Base-by-base conservation (phyloP, 306 rosid genomes). In the Chamaecrista fasciculata region DNA sequence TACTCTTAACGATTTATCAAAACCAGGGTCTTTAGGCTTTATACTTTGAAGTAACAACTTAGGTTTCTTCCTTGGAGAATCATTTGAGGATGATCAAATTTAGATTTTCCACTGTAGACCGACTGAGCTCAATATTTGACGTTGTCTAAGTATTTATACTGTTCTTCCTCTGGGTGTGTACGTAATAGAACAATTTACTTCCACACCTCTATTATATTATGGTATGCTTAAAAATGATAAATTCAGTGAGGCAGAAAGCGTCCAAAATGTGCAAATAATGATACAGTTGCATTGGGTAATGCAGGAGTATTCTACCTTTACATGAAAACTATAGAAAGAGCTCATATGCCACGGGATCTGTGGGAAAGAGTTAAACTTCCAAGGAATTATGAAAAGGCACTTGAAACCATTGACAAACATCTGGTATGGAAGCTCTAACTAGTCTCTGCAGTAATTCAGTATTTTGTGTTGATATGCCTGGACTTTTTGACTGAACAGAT, bases 351-450 rank as follows among this genome's bases (percentile, higher is more conserved):
- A 2, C 90, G 84, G 63, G 79, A 94, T 58, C 73, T 93, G 71
- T 94, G 97, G 98, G 97, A 94, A 75, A 94, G 95, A 77, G 89
- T 90, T 55, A 90, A 93, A 91, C 82, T 94, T 37, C 98, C 97
- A 4, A 77, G 92, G 71, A 90, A 94, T 82, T 90, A 88, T 20
- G 97, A 88, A 37, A 84, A 88, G 82, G 91, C 97, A 15, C 92
- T 94, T 66, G 96, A 88, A 80, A 76, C 86, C 70, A 85, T 90
- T 58, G 95, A 90, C 84, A 90, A 90, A 60, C 85, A 90, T 78
- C 72, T 94, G 96, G 98, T 94, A 88, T 61, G 73, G 43, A 34
- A 25, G 52, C 34, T 66, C 25, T 37, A 19, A 10, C 11, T 39
- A 31, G 34, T 43, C 23, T 73, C 21, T 48, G 16, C 21, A 18